A percentile compares a stretch with the other conserved stretches of the same genome.
Conservation (phyloP, 148 eudicot genomes). For the Rhododendron simsii region DNA sequence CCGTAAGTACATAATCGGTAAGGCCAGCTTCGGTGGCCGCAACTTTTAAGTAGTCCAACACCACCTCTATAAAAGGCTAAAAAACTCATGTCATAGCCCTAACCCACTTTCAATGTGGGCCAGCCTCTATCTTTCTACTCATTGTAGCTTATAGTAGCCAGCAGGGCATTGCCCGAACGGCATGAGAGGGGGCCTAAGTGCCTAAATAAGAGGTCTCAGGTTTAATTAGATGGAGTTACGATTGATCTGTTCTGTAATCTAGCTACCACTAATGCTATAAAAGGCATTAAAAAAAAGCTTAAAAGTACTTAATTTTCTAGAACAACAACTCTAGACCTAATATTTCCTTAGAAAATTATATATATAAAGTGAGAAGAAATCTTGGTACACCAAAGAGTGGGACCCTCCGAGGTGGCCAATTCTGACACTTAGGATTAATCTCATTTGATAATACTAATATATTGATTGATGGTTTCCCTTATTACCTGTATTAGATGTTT, state of each 20-base stretch:
- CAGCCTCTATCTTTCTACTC: background rate
- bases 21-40: no score
- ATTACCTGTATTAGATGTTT: background rate
- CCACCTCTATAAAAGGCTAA: background rate
- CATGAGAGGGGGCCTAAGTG: no score
- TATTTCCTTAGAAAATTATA: background rate
- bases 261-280: no score
- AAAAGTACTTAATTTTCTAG: background rate
- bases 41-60: no score
- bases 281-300: no score
- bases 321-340: background rate
- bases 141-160: background rate
- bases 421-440: background rate
- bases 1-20: no score
- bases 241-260: no score
- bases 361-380: background rate
- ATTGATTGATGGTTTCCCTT: background rate
- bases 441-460: background rate
- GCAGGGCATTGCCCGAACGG: no score
- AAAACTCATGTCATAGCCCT: background rate
- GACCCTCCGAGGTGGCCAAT: background rate
- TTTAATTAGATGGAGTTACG: no score
- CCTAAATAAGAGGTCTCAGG: no score
- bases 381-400: constrained; percentile 5
- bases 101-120: background rate